Conservation (phyloP, 73 alveolate species). For the Vitrella brassicaformis region DNA sequence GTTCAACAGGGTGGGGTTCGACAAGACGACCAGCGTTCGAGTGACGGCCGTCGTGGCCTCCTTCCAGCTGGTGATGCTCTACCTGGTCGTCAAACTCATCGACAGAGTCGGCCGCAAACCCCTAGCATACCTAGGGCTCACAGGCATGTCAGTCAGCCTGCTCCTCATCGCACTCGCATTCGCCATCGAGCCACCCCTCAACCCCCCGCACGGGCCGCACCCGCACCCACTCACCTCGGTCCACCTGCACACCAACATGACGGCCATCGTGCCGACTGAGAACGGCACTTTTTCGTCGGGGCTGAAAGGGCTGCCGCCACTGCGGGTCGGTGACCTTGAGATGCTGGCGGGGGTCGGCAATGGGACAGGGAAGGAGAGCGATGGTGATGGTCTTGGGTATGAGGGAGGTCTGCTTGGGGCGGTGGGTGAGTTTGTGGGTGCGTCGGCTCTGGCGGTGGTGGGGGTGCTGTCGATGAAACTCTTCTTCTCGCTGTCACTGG, state of each 20-base stretch:
- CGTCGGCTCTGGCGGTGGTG: background rate
- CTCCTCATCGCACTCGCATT: background rate
- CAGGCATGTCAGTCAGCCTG: background rate
- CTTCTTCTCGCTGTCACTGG: background rate
- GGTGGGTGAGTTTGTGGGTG: background rate
- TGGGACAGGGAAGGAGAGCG: background rate
- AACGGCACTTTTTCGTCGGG: no score
- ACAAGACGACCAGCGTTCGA: background rate
- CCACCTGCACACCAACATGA: no score
- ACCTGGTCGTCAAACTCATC: background rate
- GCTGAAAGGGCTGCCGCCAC: no score
- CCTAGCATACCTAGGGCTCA: background rate
- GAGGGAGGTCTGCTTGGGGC: background rate
- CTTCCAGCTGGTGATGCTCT: background rate
- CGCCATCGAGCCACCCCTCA: background rate
- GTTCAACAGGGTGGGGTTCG: background rate
- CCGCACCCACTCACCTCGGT: no score
- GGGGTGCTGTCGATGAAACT: background rate
- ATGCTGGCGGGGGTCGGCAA: no score
- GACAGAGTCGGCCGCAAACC: background rate
- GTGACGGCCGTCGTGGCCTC: background rate
- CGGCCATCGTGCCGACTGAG: no score
- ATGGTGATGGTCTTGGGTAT: background rate
- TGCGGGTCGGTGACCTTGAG: no score
- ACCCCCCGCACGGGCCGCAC: no score